Conservation (phyloP, 805 yeast species). For the Candida ascalaphidarum region DNA sequence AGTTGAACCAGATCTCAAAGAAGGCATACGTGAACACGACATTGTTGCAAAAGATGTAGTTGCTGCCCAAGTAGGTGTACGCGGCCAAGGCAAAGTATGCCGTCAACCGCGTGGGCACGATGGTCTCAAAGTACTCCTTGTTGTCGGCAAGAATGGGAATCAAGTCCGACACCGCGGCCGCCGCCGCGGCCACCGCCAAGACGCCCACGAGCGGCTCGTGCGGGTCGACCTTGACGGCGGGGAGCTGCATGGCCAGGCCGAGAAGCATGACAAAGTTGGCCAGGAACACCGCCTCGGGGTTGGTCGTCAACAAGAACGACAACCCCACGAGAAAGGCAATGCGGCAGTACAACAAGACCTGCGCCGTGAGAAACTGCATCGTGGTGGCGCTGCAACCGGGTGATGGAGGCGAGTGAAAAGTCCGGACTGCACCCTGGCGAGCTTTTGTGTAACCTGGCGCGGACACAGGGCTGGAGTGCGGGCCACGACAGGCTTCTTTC, state of each 20-base stretch:
- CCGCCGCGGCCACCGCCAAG: conserved; percentile 35
- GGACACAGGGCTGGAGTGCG: no score
- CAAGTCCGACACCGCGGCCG: conserved; percentile 44
- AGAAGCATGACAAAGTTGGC: conserved; percentile 42
- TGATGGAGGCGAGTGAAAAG: no score
- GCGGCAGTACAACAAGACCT: conserved; percentile 39
- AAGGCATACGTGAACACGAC: conserved; percentile 52
- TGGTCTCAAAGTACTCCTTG: conserved; percentile 45
- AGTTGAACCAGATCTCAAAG: conserved; percentile 63
- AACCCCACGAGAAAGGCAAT: conserved; percentile 35
- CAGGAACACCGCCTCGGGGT: conserved; percentile 35
- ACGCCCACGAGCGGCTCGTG: conserved; percentile 42
- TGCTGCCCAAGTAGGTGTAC: conserved; percentile 38
- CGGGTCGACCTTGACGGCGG: conserved; percentile 18
- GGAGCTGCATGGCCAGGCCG: conserved; percentile 52
- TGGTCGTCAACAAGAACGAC: conserved; percentile 39
- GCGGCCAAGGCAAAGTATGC: conserved; percentile 42
- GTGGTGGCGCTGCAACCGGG: no score
- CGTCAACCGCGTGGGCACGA: conserved; percentile 50
- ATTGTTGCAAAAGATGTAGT: conserved; percentile 48
- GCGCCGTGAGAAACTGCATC: conserved; percentile 48
- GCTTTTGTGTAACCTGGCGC: no score
- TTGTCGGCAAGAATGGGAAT: conserved; percentile 41
- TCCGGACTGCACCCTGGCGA: no score
- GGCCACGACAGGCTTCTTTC: no score